phyloP scores from a whole-genome alignment of 1,139 yeast species.

The Hansenula lynferdii region DNA sequence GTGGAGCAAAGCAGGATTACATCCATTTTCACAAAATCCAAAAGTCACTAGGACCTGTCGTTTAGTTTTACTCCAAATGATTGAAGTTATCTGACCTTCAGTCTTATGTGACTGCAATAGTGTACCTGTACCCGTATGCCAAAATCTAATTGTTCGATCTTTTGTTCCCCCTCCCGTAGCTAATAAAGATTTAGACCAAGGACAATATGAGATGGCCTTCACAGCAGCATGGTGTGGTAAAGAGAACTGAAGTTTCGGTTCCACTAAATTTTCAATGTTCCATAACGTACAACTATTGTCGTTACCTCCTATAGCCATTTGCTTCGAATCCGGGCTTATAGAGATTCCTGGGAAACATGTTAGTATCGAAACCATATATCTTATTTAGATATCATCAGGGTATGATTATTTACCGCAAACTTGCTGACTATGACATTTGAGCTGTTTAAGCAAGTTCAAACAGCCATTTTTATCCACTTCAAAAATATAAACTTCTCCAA shows the following conservation, averaged over 20 bases:
- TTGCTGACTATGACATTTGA: slow-evolving; percentile 57
- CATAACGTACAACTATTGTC: slow-evolving; percentile 68
- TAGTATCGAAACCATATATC: slow-evolving; percentile 1
- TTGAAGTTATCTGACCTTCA: slow-evolving; percentile 70
- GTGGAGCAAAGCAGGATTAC: slow-evolving; percentile 41
- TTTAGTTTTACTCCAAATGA: slow-evolving; percentile 65
- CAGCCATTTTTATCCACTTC: slow-evolving; percentile 23
- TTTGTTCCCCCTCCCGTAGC: slow-evolving; percentile 86
- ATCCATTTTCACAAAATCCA: slow-evolving; percentile 59
- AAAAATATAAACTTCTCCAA: slow-evolving; percentile 53
- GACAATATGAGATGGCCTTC: slow-evolving; percentile 77
- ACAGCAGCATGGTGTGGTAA: slow-evolving; percentile 74
- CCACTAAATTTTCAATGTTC: slow-evolving; percentile 40
- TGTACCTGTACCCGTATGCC: slow-evolving; percentile 82
- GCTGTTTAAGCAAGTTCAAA: slow-evolving; percentile 23
- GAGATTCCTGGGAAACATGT: slow-evolving; percentile 41
- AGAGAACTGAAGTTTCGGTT: slow-evolving; percentile 40
- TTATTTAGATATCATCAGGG: not conserved
- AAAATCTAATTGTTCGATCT: slow-evolving; percentile 64
- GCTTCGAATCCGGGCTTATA: slow-evolving; percentile 40
- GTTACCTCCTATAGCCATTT: slow-evolving; percentile 68
- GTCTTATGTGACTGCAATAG: slow-evolving; percentile 51
- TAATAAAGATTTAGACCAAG: slow-evolving; percentile 64
- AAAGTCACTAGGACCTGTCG: slow-evolving; percentile 72
- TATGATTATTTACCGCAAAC: slow-evolving; percentile 49